Evolutionary conservation across 331 rosid genomes (phyloP).

Genomic region (Quercus phellos): DNA sequence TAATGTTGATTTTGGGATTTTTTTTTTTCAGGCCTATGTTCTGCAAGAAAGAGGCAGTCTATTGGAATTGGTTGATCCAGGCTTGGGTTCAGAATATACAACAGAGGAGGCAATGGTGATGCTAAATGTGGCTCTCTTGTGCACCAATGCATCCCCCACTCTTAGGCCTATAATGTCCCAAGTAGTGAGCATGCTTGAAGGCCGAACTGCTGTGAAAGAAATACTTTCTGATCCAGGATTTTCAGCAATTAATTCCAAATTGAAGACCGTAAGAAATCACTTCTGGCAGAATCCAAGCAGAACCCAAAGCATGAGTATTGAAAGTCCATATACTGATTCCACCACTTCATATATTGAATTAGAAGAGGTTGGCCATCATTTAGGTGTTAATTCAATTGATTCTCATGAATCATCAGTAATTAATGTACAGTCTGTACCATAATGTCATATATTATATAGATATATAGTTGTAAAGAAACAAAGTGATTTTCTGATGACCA

Average conservation of each 20-base stretch:
- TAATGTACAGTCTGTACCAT: background rate
- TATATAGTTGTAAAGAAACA: background rate
- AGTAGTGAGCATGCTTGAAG: constrained; percentile 94
- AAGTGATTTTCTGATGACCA: background rate
- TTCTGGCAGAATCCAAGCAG: constrained; percentile 74
- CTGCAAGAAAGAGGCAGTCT: constrained; percentile 83
- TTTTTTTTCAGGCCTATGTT: constrained; percentile 69
- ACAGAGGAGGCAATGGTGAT: constrained; percentile 65
- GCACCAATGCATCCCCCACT: constrained; percentile 93
- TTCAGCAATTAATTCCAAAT: constrained; percentile 51
- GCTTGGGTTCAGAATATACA: constrained; percentile 65
- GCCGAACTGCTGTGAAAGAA: constrained; percentile 68
- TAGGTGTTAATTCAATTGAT: constrained; percentile 31
- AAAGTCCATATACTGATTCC: constrained; percentile 38
- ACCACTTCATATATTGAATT: constrained; percentile 39
- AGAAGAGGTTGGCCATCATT: constrained; percentile 34
- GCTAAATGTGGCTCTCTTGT: constrained; percentile 82
- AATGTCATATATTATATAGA: constrained; percentile 2
- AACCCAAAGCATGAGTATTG: constrained; percentile 54
- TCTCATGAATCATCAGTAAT: constrained; percentile 21
- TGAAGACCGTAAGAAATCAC: constrained; percentile 58
- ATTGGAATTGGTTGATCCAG: constrained; percentile 80
- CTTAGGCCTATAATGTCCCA: constrained; percentile 84
- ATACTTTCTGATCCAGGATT: constrained; percentile 74
- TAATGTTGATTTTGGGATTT: constrained; percentile 20